A percentile compares a stretch with the other conserved stretches of the same genome.
Evolutionary conservation across 257 asterid species (phyloP).

Genomic region (Dorcoceras hygrometricum): DNA sequence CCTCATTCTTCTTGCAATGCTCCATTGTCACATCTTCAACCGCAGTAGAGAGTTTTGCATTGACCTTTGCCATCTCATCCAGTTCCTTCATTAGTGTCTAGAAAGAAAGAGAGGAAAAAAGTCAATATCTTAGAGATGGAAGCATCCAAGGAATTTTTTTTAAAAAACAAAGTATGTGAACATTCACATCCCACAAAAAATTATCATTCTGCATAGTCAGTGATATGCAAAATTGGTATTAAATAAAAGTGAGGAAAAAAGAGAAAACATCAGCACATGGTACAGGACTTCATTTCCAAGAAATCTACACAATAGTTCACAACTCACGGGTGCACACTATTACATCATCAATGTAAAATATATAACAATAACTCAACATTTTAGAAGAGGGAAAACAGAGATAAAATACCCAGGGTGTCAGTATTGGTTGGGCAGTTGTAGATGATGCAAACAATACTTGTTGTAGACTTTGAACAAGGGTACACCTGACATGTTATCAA

Average conservation of each 20-base stretch:
- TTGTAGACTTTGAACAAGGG: constrained; percentile 92
- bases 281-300: too few relatives aligned
- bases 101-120: not conserved
- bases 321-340: too few relatives aligned
- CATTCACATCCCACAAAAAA: not conserved
- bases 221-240: not conserved
- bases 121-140: not conserved
- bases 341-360: too few relatives aligned
- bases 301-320: too few relatives aligned
- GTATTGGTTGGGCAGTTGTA: constrained; percentile 92
- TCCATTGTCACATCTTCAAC: constrained; percentile 89
- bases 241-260: not conserved
- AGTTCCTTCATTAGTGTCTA: constrained; percentile 91
- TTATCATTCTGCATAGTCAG: not conserved
- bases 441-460: constrained; percentile 94
- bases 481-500: constrained; percentile 58
- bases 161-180: not conserved
- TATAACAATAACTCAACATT: not conserved
- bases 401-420: constrained; percentile 80
- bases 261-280: too few relatives aligned
- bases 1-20: constrained; percentile 95
- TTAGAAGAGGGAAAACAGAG: constrained; percentile 4
- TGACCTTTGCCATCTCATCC: constrained; percentile 93
- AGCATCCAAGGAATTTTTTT: not conserved
- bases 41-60: constrained; percentile 81